Conservation (phyloP, 495 filamentous ascomycete species). For the Aspergillus mulundensis region DNA sequence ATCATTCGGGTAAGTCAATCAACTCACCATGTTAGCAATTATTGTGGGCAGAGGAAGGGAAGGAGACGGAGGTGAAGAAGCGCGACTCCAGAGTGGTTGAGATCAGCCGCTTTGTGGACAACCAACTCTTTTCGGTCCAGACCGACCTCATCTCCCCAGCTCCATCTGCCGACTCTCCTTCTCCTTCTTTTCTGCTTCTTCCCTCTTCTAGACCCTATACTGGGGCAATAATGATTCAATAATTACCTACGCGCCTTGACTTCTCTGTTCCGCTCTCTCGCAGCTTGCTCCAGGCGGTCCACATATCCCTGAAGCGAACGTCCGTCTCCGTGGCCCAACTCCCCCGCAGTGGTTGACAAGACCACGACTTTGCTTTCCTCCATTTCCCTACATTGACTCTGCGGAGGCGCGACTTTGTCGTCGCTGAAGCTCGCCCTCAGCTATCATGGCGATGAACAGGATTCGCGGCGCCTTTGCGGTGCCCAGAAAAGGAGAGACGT, state of each 20-base stretch:
- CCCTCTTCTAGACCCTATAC: background rate
- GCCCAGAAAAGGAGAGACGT: slow-evolving; percentile 96
- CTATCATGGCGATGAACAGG: slow-evolving; percentile 86
- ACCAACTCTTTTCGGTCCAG: slow-evolving; percentile 14
- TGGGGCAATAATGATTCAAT: slow-evolving; percentile 2
- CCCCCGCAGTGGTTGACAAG: slow-evolving; percentile 38
- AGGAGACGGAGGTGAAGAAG: slow-evolving; percentile 6
- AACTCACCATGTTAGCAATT: slow-evolving; percentile 13
- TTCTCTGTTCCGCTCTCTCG: slow-evolving; percentile 15
- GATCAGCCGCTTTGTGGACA: slow-evolving; percentile 39
- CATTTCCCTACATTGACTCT: slow-evolving; percentile 20
- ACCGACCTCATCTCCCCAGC: slow-evolving; percentile 14
- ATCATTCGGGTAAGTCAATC: background rate
- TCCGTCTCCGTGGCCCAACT: slow-evolving; percentile 24
- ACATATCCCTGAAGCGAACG: slow-evolving; percentile 29
- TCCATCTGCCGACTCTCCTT: slow-evolving; percentile 17
- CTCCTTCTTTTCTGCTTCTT: slow-evolving; percentile 3
- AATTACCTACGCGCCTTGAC: slow-evolving; percentile 11
- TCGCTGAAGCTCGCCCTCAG: slow-evolving; percentile 35
- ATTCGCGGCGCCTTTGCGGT: slow-evolving; percentile 89
- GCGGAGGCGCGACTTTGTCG: slow-evolving; percentile 49
- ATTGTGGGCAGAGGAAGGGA: background rate
- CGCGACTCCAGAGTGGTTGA: slow-evolving; percentile 6
- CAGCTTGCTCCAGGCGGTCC: slow-evolving; percentile 10
- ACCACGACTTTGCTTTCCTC: slow-evolving; percentile 7